Conservation (phyloP, 768 basidiomycete species). For the Russula vinacea region DNA sequence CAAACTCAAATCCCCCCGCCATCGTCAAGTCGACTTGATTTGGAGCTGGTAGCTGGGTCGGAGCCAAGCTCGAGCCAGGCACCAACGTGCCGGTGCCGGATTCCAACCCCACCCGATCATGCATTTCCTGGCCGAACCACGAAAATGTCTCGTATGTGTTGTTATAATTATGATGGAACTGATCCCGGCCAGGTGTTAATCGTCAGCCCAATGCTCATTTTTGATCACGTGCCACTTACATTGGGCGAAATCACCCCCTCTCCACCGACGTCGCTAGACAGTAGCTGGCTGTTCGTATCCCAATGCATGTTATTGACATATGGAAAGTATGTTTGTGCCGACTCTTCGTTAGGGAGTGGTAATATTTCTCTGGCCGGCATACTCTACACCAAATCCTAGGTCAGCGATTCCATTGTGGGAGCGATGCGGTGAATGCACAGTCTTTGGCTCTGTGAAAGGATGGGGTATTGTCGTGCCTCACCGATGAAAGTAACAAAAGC, state of each 20-base stretch:
- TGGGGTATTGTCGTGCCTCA: not conserved
- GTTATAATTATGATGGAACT: not conserved
- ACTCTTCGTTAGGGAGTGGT: not conserved
- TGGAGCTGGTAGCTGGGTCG: not conserved
- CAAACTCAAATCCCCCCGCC: not conserved
- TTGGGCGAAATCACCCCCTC: not conserved
- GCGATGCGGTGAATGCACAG: not conserved
- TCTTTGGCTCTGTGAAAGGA: not conserved
- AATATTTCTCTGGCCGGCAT: conserved; percentile 1
- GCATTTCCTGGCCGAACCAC: not conserved
- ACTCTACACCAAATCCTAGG: conserved; percentile 3
- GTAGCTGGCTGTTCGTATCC: not conserved
- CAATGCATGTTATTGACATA: not conserved
- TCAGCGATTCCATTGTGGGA: not conserved
- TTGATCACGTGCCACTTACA: not conserved
- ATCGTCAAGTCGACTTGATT: not conserved
- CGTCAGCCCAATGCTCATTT: not conserved
- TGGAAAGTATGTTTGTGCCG: not conserved
- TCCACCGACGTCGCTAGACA: not conserved
- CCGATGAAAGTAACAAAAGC: not conserved
- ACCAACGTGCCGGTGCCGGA: not conserved
- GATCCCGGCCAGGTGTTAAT: not conserved
- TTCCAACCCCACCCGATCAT: too few species aligned
- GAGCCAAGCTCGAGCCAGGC: not conserved
- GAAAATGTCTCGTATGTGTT: not conserved